Evolutionary conservation across 202 grass and related monocot genomes (phyloP).

Genomic region (Bolboschoenoplectus hybrid): DNA sequence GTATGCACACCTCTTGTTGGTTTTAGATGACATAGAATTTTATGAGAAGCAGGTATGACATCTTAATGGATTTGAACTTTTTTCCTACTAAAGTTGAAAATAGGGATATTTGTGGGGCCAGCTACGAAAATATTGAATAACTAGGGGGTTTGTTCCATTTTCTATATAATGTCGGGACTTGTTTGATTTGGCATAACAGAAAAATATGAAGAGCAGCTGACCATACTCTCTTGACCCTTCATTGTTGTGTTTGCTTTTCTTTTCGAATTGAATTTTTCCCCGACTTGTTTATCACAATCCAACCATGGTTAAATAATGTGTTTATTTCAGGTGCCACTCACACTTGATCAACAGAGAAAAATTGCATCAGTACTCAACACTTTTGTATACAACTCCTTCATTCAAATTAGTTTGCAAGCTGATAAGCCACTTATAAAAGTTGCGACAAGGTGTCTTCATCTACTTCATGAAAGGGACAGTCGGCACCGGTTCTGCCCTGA

Average conservation of each 20-base stretch:
- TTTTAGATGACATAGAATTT: slow-evolving; percentile 97
- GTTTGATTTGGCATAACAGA: slow-evolving; percentile 12
- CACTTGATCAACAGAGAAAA: slow-evolving; percentile 73
- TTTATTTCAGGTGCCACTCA: slow-evolving; percentile 74
- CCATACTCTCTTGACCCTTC: neutral
- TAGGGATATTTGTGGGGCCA: neutral
- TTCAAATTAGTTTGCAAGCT: slow-evolving; percentile 30
- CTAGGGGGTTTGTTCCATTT: neutral
- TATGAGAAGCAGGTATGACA: slow-evolving; percentile 86
- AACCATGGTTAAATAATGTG: neutral
- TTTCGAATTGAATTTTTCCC: slow-evolving; percentile 26
- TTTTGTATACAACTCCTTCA: slow-evolving; percentile 87
- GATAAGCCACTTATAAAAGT: slow-evolving; percentile 62
- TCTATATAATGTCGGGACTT: neutral
- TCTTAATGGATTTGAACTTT: neutral
- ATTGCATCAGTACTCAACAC: slow-evolving; percentile 90
- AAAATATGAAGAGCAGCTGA: neutral
- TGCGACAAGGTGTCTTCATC: slow-evolving; percentile 89
- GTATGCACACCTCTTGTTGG: slow-evolving; percentile 85
- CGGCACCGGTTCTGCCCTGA: slow-evolving; percentile 81
- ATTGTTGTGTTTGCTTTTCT: neutral
- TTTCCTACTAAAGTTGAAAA: neutral
- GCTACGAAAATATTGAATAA: neutral
- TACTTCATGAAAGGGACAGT: slow-evolving; percentile 94
- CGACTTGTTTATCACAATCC: neutral